Conservation (phyloP, 2,329 filamentous ascomycete genomes). For the Botrytis porri region DNA sequence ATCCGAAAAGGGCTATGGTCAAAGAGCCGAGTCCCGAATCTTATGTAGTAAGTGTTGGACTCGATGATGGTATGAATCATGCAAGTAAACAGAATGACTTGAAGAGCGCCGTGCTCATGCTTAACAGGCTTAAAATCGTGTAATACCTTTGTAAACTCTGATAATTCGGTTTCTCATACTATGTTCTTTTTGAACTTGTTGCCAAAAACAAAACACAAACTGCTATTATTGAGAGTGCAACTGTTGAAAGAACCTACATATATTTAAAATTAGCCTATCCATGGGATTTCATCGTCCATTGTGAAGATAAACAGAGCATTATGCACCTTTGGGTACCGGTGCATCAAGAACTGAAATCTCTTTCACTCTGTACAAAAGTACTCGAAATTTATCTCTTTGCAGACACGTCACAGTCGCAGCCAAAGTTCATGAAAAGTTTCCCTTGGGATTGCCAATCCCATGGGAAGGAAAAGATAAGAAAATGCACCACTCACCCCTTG, state of each 20-base stretch:
- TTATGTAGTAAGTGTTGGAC: conserved; percentile 79
- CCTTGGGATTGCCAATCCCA: neutral
- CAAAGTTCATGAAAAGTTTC: neutral
- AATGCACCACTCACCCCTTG: conserved; percentile 57
- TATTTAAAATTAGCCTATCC: neutral
- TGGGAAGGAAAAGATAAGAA: neutral
- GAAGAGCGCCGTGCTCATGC: conserved; percentile 82
- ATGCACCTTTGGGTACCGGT: neutral
- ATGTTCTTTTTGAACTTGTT: conserved; percentile 39
- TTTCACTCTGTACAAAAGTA: neutral
- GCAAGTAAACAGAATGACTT: conserved; percentile 75
- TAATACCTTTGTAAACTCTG: conserved; percentile 13
- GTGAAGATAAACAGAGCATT: neutral
- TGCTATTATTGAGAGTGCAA: conserved; percentile 61
- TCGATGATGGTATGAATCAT: conserved; percentile 66
- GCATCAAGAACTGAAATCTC: neutral
- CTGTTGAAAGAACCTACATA: conserved; percentile 56
- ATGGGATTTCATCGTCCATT: neutral
- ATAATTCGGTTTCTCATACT: conserved; percentile 6
- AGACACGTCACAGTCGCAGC: neutral
- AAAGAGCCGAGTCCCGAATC: conserved; percentile 75
- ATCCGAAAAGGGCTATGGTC: conserved; percentile 69
- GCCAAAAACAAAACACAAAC: conserved; percentile 62
- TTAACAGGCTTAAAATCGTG: conserved; percentile 82
- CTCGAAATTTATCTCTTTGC: neutral